Evolutionary conservation across 2,329 filamentous ascomycete genomes (phyloP).

Genomic region (Massarina eburnea): DNA sequence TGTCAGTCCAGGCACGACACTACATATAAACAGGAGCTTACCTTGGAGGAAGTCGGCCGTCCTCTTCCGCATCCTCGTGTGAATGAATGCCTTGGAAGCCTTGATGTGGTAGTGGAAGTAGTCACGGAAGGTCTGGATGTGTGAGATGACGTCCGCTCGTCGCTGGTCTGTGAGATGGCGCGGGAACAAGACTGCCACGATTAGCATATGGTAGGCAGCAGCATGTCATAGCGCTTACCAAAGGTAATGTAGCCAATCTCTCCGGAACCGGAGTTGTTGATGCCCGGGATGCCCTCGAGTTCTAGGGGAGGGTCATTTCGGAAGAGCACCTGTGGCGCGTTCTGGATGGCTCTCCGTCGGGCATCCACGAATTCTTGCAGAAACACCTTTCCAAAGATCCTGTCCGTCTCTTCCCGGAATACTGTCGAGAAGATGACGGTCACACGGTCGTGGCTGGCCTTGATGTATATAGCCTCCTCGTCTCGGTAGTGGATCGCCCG

Average conservation of each 20-base stretch:
- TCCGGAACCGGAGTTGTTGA: constrained; percentile 69
- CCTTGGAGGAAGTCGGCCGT: constrained; percentile 98
- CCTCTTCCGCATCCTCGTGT: constrained; percentile 95
- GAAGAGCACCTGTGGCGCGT: constrained; percentile 96
- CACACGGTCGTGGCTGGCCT: constrained; percentile 94
- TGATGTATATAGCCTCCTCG: constrained; percentile 98
- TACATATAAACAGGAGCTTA: constrained; percentile 45
- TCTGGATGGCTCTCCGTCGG: constrained; percentile 90
- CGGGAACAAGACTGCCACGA: constrained; percentile 78
- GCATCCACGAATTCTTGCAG: constrained; percentile 99
- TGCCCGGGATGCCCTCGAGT: constrained; percentile 81
- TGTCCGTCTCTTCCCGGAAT: constrained; percentile 96
- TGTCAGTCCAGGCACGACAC: constrained; percentile 37
- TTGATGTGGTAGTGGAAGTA: constrained; percentile 99
- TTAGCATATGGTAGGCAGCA: constrained; percentile 17
- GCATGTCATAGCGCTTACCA: constrained; percentile 59
- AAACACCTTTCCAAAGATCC: constrained; percentile 97
- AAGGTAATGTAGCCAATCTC: constrained; percentile 98
- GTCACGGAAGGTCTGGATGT: constrained; percentile 99
- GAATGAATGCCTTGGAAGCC: constrained; percentile 98
- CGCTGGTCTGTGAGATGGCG: constrained; percentile 88
- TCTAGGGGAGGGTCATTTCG: constrained; percentile 92
- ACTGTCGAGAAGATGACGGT: constrained; percentile 99
- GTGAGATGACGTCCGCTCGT: constrained; percentile 93
- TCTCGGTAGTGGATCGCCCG: constrained; percentile 98